Base-by-base conservation (phyloP, 495 filamentous ascomycete species). In the Hypomontagnella submonticulosa region DNA sequence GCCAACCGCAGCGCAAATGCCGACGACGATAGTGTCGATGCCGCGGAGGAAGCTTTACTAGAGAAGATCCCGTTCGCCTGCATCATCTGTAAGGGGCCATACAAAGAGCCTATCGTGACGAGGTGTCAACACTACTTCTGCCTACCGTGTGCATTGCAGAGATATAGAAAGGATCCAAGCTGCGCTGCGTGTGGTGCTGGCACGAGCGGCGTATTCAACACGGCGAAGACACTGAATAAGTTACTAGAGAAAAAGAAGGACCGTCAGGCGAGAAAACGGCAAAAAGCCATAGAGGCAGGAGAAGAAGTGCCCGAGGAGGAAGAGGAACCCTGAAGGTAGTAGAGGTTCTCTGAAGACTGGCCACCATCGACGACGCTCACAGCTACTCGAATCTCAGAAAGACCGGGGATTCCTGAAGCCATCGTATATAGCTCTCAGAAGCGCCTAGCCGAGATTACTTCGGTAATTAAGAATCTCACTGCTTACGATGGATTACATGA, bases 91-190 rank as follows among this genome's bases (percentile, higher is more conserved):
- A 87, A 87, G 70, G 86, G 86, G 40, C 76, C 87, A 7, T 99
- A 99, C 75, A 89, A 87, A 66, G 80, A 86, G 46, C 93, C 95
- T 1, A 88, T 98, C 15, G 79, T 93, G 10, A 99, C 95, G 32
- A 90, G 90, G 64, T 98, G 96, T 59, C 89, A 92, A 4, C 96
- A 98, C 74, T 98, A 97, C 70, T 99, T 98, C 64, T 99, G 95
- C 75, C 90, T 97, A 72, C 78, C 79, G 0, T 98, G 96, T 73
- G 95, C 94, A 33, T 77, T 99, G 64, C 83, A 90, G 69, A 76
- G 92, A 55, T 98, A 97, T 75, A 81, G 88, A 62, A 83, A 80
- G 60, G 89, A 89, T 63, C 92, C 92, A 9, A 83, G 84, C 2
- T 99, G 96, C 75, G 92, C 91, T 5, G 91, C 88, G 30, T 98